Base-by-base conservation (phyloP, 352 stramenopile genomes). In the Phytopythium boreale region DNA sequence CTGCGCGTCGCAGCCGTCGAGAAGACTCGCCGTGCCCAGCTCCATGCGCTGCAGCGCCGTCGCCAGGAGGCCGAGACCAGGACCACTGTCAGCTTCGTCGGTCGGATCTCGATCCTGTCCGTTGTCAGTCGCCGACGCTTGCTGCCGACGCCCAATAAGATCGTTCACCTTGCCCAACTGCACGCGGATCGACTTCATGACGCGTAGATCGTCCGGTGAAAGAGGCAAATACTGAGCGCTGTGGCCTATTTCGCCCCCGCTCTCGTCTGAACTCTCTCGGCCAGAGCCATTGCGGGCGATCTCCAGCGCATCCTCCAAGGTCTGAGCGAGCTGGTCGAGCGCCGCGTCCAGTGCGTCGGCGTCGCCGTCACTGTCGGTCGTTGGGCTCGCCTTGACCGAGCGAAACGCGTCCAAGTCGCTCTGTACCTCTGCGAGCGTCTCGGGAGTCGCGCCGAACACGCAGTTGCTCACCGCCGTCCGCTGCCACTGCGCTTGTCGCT, bases 21-120 rank as follows among this genome's bases (percentile, higher is more conserved):
- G 62, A 11, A 90, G 31, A 44, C 76, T 87, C 5, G 79, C 82
- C 0, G 77, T 87, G 4, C 82, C 82, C 15, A 88, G 59, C 29
- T 90, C 79, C 82, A 90, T 90, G 29, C 74, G 74, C 41, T 76
- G 77, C 49, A 83, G 75, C n/a, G 71, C 63, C n/a, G 72, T 61
- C 2, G 71, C 68, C 17, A 88, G 43, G 26, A 86, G 81, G 19
- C 59, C 52, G 10, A 66, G 43, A 19, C 22, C 62, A 31, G 65
- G 50, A 1, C 71, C 59, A 20, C 74, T 60, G 15, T 73, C 71
- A 26, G 31, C 43, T 51, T 56, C 59, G 67, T 59, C 24, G 47
- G 9, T 27, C 24, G 43, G 43, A 4, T 26, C 43, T 50, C 43
- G 43, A 7, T 27, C 5, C 36, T 12, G 36, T 10, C 36, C 36